These are phyloP conservation scores for Aureobasidium pullulans DNA, from an alignment of 2,329 filamentous ascomycete species.

Conservation along the genomic window DNA sequence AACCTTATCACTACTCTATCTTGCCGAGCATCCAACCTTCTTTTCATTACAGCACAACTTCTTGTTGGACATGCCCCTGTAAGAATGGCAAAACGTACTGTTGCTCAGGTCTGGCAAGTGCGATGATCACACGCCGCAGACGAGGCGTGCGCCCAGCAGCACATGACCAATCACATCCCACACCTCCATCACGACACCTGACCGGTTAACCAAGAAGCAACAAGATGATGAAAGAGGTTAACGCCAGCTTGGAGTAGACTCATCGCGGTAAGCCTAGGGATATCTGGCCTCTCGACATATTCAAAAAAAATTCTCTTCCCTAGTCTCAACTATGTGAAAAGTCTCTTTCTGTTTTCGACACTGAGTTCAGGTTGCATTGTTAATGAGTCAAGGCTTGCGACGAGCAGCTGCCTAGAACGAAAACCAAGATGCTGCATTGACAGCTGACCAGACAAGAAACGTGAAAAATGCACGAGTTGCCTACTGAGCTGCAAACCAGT, in stretches of 20 bases:
- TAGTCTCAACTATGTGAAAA: not conserved
- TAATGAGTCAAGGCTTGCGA: slow-evolving; percentile 3
- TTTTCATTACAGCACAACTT: not conserved
- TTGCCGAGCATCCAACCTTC: not conserved
- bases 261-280: not conserved
- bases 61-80: not conserved
- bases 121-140: slow-evolving; percentile 7
- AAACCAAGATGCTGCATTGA: not conserved
- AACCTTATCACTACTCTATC: not conserved
- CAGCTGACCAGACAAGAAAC: not conserved
- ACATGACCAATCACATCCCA: slow-evolving; percentile 9
- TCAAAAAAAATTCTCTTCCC: not conserved
- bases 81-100: not conserved
- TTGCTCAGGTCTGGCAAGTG: not conserved
- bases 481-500: slow-evolving; percentile 23
- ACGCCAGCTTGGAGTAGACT: not conserved
- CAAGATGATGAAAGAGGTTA: not conserved
- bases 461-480: slow-evolving; percentile 26
- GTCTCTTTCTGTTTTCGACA: not conserved
- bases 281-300: not conserved
- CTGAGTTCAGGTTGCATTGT: not conserved
- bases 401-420: not conserved
- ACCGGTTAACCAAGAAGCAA: not conserved
- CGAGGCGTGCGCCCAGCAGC: not conserved
- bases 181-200: slow-evolving; percentile 8